phyloP scores from a whole-genome alignment of 805 yeast species.

The Metschnikowia santaceciliae region DNA sequence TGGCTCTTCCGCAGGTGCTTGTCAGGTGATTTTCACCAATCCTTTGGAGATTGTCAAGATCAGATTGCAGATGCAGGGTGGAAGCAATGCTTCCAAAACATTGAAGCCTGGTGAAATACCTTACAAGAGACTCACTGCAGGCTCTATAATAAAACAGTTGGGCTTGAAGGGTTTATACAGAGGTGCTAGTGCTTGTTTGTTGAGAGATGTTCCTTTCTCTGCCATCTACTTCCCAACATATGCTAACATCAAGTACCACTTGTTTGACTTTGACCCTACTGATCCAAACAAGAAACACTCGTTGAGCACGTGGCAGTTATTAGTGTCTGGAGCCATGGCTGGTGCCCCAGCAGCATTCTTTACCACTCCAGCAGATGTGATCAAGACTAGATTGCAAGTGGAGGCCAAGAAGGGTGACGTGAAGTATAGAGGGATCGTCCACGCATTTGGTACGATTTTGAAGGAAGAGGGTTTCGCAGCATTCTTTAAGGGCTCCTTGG shows the following conservation, averaged over 20 bases:
- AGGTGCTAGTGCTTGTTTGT: constrained; percentile 86
- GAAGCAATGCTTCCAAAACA: constrained; percentile 42
- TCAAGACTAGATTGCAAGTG: constrained; percentile 90
- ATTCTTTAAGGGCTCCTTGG: constrained; percentile 94
- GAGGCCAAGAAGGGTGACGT: constrained; percentile 75
- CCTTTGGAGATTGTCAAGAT: constrained; percentile 95
- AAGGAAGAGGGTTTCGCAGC: constrained; percentile 82
- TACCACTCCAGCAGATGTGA: constrained; percentile 96
- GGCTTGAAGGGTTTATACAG: constrained; percentile 85
- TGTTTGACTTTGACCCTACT: constrained; percentile 78
- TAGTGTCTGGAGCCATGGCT: constrained; percentile 87
- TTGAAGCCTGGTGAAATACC: constrained; percentile 37
- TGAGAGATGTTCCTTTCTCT: constrained; percentile 94
- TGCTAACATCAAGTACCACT: constrained; percentile 81
- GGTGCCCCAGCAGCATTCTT: constrained; percentile 97
- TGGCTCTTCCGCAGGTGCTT: constrained; percentile 93
- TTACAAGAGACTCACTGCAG: constrained; percentile 49
- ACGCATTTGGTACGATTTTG: constrained; percentile 70
- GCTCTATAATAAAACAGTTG: constrained; percentile 68
- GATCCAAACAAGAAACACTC: constrained; percentile 53
- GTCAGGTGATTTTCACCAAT: constrained; percentile 94
- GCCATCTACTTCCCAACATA: constrained; percentile 97
- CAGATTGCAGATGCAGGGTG: constrained; percentile 93
- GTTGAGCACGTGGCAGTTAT: constrained; percentile 78
- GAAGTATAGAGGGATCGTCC: constrained; percentile 68